Percentiles rank a stretch among this genome's conserved stretches.
phyloP scores from a whole-genome alignment of 441 rosid species.

The Aquilaria agallochum region DNA sequence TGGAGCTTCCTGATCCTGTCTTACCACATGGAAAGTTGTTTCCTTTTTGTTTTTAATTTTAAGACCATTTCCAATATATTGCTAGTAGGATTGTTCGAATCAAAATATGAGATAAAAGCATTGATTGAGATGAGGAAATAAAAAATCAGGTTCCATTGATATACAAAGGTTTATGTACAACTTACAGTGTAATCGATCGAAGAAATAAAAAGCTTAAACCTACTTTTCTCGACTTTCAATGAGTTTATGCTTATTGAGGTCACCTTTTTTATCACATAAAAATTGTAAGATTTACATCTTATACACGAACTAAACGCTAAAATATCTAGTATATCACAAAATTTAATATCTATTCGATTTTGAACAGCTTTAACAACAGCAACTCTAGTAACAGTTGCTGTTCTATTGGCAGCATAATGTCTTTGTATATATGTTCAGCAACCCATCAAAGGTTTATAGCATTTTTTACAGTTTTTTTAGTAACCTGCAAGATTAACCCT shows the following conservation, averaged over 20 bases:
- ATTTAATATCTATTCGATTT: constrained; percentile 71
- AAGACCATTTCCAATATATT: too few relatives aligned
- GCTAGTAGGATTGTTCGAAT: too few relatives aligned
- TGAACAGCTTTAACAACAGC: constrained; percentile 95
- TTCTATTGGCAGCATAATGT: constrained; percentile 73
- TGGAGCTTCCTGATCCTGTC: background rate
- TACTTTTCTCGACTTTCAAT: constrained; percentile 43
- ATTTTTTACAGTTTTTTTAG: constrained; percentile 55
- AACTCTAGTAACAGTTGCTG: constrained; percentile 91
- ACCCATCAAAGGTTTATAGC: constrained; percentile 46
- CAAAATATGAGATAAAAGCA: background rate
- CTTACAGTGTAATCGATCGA: constrained; percentile 38
- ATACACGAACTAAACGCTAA: constrained; percentile 19
- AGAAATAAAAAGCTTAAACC: constrained; percentile 14
- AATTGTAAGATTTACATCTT: constrained; percentile 36
- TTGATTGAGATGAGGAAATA: background rate
- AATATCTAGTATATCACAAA: constrained; percentile 51
- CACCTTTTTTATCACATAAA: constrained; percentile 24
- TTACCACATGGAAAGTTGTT: too few relatives aligned
- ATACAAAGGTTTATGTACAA: constrained; percentile 52
- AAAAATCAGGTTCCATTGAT: constrained; percentile 40
- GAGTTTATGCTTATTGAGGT: constrained; percentile 43
- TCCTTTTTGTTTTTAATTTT: too few relatives aligned
- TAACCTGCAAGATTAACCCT: constrained; percentile 39
- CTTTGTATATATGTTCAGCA: constrained; percentile 67